Evolutionary conservation across 805 yeast genomes (phyloP).

Genomic region (Wickerhamiella galacta): DNA sequence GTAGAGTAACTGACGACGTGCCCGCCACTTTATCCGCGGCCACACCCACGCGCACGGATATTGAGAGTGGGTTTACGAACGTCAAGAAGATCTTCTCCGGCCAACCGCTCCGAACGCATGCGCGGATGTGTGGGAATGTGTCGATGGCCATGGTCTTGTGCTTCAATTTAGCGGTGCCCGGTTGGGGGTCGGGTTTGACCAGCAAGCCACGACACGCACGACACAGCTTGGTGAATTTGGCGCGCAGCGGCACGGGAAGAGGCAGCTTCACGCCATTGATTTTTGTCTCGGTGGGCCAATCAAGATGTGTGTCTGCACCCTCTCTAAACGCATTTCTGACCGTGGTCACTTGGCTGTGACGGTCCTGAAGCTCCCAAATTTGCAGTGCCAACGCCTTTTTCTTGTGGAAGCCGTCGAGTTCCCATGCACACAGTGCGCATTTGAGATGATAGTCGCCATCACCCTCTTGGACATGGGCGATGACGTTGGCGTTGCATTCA

Average conservation of each 20-base stretch:
- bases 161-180: slow-evolving; percentile 12
- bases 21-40: not conserved
- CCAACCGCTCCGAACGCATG: not conserved
- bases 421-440: slow-evolving; percentile 17
- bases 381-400: slow-evolving; percentile 8
- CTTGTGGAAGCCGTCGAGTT: slow-evolving; percentile 7
- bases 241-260: slow-evolving; percentile 14
- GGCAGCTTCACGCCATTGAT: no score
- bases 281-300: no score
- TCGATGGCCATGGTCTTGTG: slow-evolving; percentile 15
- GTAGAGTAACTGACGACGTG: slow-evolving; percentile 8
- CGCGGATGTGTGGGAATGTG: slow-evolving; percentile 14
- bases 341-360: no score
- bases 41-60: slow-evolving; percentile 1
- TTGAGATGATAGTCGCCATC: slow-evolving; percentile 7
- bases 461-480: slow-evolving; percentile 3
- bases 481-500: slow-evolving; percentile 14
- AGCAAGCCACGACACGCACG: slow-evolving; percentile 20
- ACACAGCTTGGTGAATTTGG: slow-evolving; percentile 18
- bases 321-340: no score
- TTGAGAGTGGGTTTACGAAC: slow-evolving; percentile 2
- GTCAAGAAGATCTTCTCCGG: slow-evolving; percentile 1
- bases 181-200: slow-evolving; percentile 19
- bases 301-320: no score
- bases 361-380: not conserved